Evolutionary conservation across 331 rosid species (phyloP).

Genomic region (Cydonia oblonga): DNA sequence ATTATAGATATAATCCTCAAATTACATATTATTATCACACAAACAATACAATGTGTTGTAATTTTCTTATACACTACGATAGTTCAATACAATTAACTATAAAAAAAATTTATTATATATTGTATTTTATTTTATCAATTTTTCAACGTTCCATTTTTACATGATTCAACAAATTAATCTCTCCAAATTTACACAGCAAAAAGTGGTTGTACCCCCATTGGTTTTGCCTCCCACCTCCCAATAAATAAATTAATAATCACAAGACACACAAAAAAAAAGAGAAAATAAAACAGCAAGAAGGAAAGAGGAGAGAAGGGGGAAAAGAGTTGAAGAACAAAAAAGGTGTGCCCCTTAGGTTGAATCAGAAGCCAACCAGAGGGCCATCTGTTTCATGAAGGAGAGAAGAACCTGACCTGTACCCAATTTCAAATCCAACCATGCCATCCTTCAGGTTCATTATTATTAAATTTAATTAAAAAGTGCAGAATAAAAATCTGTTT

Average conservation of each 20-base stretch:
- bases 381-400: slow-evolving; percentile 9
- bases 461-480: not conserved
- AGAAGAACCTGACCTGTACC: not conserved
- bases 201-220: not conserved
- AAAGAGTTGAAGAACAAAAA: not conserved
- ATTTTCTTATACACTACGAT: too few species aligned
- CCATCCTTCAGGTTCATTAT: slow-evolving; percentile 16
- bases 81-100: too few species aligned
- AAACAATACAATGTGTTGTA: too few species aligned
- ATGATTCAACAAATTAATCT: too few species aligned
- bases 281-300: not conserved
- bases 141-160: too few species aligned
- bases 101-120: too few species aligned
- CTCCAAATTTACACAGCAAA: too few species aligned
- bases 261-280: not conserved
- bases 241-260: not conserved
- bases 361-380: slow-evolving; percentile 10
- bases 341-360: slow-evolving; percentile 11
- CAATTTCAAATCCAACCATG: slow-evolving; percentile 14
- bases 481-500: not conserved
- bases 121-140: too few species aligned
- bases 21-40: too few species aligned
- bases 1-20: too few species aligned
- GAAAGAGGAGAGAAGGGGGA: not conserved
- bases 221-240: not conserved